Base-by-base conservation (phyloP, 225 moss, liverwort and hornwort species). In the Climacium dendroides region DNA sequence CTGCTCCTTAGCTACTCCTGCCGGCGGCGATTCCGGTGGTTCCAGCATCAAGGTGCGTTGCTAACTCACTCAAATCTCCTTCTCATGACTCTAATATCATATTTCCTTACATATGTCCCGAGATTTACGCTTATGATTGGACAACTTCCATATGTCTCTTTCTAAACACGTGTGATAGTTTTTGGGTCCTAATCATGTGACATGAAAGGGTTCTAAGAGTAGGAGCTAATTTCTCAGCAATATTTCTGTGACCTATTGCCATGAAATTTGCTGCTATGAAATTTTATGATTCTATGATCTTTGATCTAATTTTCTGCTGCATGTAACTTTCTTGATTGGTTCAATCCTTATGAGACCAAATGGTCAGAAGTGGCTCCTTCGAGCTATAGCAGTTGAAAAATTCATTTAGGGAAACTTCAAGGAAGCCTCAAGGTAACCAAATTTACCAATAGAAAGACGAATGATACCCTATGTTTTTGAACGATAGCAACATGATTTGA, bases 1-100 rank as follows among this genome's bases (percentile, higher is more conserved):
- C 75, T 97, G 97, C 88, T 87, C 96, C 53, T 80, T 95, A 78
- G 74, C 90, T 82, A 92, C 89, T 45, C 84, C 88, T 69, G 87
- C 70, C 17, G 66, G 41, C 37, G 24, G 20, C 32, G 60, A 84
- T 45, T 90, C 89, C 43, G 57, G 74, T 82, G 82, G 89, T 88
- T 81, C 85, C 52, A 28, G 82, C 82, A 88, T 94, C 47, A 91
- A 90, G 89, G 94, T 93, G 71, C 25, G 86, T 80, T 67, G 80
- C 83, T 62, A 52, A 32, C 41, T 45, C 28, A 25, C 85, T 23
- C 63, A 53, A n/a, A 61, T 50, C 50, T 75, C 50, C 29, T 37
- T 61, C 37, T 35, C 29, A 32, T 22, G 43, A 11, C 77, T 53
- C 32, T 29, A 30, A 22, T 76, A 39, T 39, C 53, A 75, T 5